Conservation (phyloP, 805 yeast species). For the Candida adriatica region DNA sequence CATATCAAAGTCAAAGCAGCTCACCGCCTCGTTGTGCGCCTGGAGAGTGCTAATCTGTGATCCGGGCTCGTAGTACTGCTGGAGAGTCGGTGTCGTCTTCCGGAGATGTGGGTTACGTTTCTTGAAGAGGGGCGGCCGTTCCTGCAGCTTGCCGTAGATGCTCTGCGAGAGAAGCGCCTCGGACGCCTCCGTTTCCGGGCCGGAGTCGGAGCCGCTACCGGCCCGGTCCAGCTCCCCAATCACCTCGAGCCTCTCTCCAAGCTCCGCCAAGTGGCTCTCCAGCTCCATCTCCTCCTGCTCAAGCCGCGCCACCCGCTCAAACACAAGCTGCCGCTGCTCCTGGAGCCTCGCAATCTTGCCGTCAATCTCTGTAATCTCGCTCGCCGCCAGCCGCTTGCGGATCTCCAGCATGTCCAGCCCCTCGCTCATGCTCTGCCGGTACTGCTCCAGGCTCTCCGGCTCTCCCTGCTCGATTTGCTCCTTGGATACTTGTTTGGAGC, state of each 20-base stretch:
- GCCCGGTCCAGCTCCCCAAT: conserved; percentile 18
- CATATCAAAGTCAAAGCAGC: conserved; percentile 58
- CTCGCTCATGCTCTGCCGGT: conserved; percentile 34
- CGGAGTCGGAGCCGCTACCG: not conserved
- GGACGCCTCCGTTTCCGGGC: conserved; percentile 2
- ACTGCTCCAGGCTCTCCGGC: conserved; percentile 29
- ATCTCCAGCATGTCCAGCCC: conserved; percentile 51
- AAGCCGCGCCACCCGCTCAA: conserved; percentile 50
- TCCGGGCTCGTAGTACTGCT: conserved; percentile 57
- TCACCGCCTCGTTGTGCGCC: conserved; percentile 48
- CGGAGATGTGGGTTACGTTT: conserved; percentile 29
- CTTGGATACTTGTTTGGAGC: conserved; percentile 27
- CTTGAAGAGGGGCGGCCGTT: conserved; percentile 26
- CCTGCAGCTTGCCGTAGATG: conserved; percentile 36
- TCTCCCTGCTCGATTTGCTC: conserved; percentile 40
- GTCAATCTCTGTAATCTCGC: conserved; percentile 62
- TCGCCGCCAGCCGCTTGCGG: conserved; percentile 56
- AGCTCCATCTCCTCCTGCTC: conserved; percentile 56
- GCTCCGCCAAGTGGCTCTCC: conserved; percentile 40
- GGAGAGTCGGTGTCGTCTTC: conserved; percentile 55
- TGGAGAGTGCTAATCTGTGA: conserved; percentile 41
- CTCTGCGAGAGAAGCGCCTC: conserved; percentile 33
- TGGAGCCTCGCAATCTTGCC: conserved; percentile 45
- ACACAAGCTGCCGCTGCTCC: conserved; percentile 42
- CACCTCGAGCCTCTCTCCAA: conserved; percentile 37